Base-by-base conservation (phyloP, 805 yeast genomes). In the Debaryomyces tyrocola region DNA sequence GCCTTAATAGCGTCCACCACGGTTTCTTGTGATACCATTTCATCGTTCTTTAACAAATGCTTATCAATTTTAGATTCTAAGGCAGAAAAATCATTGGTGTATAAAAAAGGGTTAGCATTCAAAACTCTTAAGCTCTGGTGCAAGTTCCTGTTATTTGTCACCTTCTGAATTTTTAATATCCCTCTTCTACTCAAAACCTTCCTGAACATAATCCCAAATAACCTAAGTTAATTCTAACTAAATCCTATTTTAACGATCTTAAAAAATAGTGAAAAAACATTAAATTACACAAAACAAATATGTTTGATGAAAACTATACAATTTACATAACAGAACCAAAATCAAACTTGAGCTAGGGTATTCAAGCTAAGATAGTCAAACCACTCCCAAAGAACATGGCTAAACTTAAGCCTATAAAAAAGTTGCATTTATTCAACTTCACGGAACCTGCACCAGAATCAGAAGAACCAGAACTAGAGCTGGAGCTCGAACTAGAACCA, bases 1-100 rank as follows among this genome's bases (percentile, higher is more conserved):
- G 62, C 57, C 9, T 43, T 50, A 20, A 67, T 48, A n/a, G 67
- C 61, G 8, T 52, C 50, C 5, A 58, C 33, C 5, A 55, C 55
- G 5, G 44, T 21, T 2, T 42, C 44, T 10, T 40, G 21, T 20
- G 20, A 8, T 12, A 49, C n/a, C n/a, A 40, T 43, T 11, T 43
- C 31, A 18, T 29, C 27, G 15, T 42, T n/a, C 27, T 20, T 24
- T 31, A 40, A 20, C 27, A 27, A 29, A 44, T 27, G 9, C 49
- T 28, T 20, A 33, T 50, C 48, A 41, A 56, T 49, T 35, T 43
- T 48, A 17, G 15, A 11, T 10, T 35, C 18, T 14, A 45, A 27
- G 17, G 33, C 17, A 17, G 42, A 20, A 14, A 40, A 28, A 24
- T 44, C 47, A 43, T 35, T 37, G 12, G 37, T 17, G 31, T 36